These are phyloP conservation scores for Glycyrrhiza uralensis DNA, from an alignment of 306 rosid species.

Conservation along the genomic window DNA sequence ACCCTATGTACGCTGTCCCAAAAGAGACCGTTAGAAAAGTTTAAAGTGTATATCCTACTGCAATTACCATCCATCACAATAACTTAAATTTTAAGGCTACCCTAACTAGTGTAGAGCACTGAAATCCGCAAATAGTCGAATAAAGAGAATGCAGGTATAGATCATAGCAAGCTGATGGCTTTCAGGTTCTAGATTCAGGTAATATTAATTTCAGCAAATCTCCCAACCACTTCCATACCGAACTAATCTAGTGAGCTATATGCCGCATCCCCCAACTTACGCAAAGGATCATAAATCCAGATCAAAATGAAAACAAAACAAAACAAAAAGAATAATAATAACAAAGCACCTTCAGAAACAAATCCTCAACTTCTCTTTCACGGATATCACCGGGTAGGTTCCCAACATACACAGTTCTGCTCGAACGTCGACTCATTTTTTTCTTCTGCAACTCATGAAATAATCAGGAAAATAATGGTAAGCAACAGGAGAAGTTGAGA, in stretches of 20 bases:
- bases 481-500: background rate
- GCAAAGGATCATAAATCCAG: background rate
- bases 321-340: background rate
- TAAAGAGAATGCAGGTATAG: background rate
- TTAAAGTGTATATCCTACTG: background rate
- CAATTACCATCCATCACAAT: background rate
- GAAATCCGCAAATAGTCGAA: background rate
- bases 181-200: background rate
- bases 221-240: background rate
- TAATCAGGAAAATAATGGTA: background rate
- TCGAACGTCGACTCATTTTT: conserved; percentile 83
- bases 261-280: background rate
- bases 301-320: background rate
- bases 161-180: background rate
- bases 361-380: conserved; percentile 97
- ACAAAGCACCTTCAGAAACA: conserved; percentile 71
- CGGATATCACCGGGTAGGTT: conserved; percentile 98
- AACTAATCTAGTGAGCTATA: background rate
- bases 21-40: background rate
- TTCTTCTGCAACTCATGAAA: conserved; percentile 27
- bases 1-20: background rate
- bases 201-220: background rate
- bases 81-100: background rate
- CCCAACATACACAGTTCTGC: conserved; percentile 94
- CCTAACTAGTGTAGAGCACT: background rate